These are phyloP conservation scores for Trametes sp. DNA, from an alignment of 1,284 basidiomycete genomes.

Conservation along the genomic window DNA sequence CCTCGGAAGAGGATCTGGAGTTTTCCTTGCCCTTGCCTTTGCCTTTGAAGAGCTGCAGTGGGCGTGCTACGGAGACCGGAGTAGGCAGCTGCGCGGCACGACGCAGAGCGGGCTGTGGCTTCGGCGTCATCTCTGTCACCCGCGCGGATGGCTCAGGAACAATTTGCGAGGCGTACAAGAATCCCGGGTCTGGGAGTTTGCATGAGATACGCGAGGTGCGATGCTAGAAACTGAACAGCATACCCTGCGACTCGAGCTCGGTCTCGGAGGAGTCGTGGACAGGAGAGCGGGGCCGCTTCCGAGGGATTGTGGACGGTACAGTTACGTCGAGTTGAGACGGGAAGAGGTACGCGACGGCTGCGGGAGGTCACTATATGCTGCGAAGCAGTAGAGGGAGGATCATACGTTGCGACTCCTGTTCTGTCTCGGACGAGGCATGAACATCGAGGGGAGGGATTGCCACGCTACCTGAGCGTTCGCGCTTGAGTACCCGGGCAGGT, in stretches of 20 bases:
- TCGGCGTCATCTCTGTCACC: slow-evolving; percentile 13
- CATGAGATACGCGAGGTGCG: background rate
- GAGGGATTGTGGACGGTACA: slow-evolving; percentile 7
- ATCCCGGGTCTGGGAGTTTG: slow-evolving; percentile 7
- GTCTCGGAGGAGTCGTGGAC: slow-evolving; percentile 32
- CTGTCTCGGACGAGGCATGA: slow-evolving; percentile 25
- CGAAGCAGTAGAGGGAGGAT: background rate
- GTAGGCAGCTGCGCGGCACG: slow-evolving; percentile 19
- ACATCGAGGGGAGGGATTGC: slow-evolving; percentile 8
- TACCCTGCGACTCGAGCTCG: slow-evolving; percentile 35
- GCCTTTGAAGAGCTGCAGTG: slow-evolving; percentile 6
- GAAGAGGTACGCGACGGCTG: slow-evolving; percentile 23
- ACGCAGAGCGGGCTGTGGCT: background rate
- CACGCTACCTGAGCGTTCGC: background rate
- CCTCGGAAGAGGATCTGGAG: background rate
- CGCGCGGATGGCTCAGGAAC: slow-evolving; percentile 12
- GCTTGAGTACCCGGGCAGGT: slow-evolving; percentile 5
- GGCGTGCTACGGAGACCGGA: slow-evolving; percentile 20
- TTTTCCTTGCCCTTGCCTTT: background rate
- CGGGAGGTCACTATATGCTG: background rate
- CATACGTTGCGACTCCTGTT: slow-evolving; percentile 28
- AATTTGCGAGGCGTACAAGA: slow-evolving; percentile 25
- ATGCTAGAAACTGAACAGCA: background rate
- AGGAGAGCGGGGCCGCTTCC: slow-evolving; percentile 19
- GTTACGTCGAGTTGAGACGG: slow-evolving; percentile 22